Evolutionary conservation across 805 yeast genomes (phyloP).

Genomic region (Cyberlindnera petersonii): DNA sequence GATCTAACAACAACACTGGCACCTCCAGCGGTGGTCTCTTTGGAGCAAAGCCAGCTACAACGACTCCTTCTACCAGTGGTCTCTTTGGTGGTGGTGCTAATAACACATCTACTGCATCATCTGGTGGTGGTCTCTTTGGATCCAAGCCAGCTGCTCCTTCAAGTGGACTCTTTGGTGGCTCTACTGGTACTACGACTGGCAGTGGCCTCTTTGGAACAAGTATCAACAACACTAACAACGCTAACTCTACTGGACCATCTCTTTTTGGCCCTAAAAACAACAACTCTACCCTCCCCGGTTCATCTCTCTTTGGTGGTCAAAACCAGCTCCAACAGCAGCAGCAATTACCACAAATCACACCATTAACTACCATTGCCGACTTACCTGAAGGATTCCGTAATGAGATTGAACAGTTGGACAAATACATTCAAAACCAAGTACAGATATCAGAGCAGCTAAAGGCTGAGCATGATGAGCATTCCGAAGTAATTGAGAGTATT

Average conservation of each 20-base stretch:
- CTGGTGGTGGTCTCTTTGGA: constrained; percentile 38
- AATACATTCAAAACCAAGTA: constrained; percentile 70
- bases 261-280: constrained; percentile 15
- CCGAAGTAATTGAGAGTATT: constrained; percentile 59
- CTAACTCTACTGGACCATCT: too few relatives aligned
- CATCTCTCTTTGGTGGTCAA: constrained; percentile 11
- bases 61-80: constrained; percentile 6
- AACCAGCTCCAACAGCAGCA: constrained; percentile 31
- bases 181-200: constrained; percentile 8
- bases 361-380: constrained; percentile 73
- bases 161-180: constrained; percentile 32
- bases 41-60: constrained; percentile 2
- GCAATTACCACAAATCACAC: constrained; percentile 48
- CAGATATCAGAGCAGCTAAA: constrained; percentile 65
- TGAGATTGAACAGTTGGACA: constrained; percentile 67
- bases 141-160: constrained; percentile 7
- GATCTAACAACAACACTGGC: too few relatives aligned
- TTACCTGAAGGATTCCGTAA: constrained; percentile 66
- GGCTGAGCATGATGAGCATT: constrained; percentile 58
- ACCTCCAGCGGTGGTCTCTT: constrained; percentile 33
- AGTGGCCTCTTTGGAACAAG: constrained; percentile 44
- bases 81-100: constrained; percentile 5
- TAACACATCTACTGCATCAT: not conserved
- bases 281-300: too few relatives aligned
- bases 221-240: constrained; percentile 9